Conservation (phyloP, 345 rosid genomes). For the Populus nigra region DNA sequence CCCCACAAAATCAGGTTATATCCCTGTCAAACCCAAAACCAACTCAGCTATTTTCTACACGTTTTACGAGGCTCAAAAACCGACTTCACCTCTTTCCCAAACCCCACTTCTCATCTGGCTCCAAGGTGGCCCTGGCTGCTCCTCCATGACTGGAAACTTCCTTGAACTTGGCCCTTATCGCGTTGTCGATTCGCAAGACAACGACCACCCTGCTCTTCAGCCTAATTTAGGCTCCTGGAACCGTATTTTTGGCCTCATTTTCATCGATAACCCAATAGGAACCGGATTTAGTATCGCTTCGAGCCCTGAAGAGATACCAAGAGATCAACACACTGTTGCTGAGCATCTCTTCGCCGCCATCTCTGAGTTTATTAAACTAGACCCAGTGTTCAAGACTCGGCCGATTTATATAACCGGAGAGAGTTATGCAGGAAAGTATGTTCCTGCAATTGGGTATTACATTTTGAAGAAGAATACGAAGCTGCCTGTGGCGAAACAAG, state of each 20-base stretch:
- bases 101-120: constrained; percentile 84
- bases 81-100: constrained; percentile 37
- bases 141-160: constrained; percentile 85
- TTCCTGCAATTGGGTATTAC: constrained; percentile 73
- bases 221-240: constrained; percentile 77
- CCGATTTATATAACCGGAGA: constrained; percentile 71
- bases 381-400: constrained; percentile 43
- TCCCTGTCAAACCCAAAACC: constrained; percentile 45
- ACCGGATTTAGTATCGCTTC: constrained; percentile 78
- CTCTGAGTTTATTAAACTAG: constrained; percentile 41
- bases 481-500: constrained; percentile 24
- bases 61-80: constrained; percentile 71
- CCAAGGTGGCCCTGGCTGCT: constrained; percentile 93
- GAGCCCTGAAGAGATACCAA: constrained; percentile 52
- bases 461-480: constrained; percentile 46
- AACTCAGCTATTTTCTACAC: constrained; percentile 71
- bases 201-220: constrained; percentile 30
- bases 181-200: constrained; percentile 28
- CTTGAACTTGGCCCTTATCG: constrained; percentile 87
- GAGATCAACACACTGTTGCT: constrained; percentile 15
- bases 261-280: constrained; percentile 82
- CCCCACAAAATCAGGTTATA: constrained; percentile 87
- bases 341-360: constrained; percentile 64
- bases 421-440: constrained; percentile 83
- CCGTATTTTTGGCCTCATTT: constrained; percentile 67